Conservation (phyloP, 495 filamentous ascomycete genomes). For the Lophiotrema nucula region DNA sequence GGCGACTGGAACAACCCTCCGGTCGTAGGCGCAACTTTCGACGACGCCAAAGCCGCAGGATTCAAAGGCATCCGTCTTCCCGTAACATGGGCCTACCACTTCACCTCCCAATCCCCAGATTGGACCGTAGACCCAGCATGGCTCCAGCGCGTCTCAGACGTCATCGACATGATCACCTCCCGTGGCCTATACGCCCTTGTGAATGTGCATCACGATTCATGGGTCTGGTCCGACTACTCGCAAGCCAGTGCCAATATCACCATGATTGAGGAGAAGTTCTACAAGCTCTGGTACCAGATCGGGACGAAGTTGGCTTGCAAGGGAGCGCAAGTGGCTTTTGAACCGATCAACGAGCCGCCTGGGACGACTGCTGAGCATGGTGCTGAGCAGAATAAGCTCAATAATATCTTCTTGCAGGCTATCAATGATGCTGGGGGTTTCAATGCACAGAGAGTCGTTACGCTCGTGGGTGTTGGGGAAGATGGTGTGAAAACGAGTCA, state of each 20-base stretch:
- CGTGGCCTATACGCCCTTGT: constrained; percentile 54
- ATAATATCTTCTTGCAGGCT: constrained; percentile 57
- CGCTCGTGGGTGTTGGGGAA: constrained; percentile 52
- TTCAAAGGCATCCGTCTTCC: constrained; percentile 62
- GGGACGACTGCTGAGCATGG: constrained; percentile 53
- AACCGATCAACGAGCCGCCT: constrained; percentile 61
- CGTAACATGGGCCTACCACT: constrained; percentile 62
- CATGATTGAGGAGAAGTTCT: constrained; percentile 57
- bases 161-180: constrained; percentile 56
- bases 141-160: constrained; percentile 60
- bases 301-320: constrained; percentile 56
- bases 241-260: constrained; percentile 48
- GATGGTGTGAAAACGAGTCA: constrained; percentile 54
- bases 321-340: constrained; percentile 55
- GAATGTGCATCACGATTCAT: constrained; percentile 62
- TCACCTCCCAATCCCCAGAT: constrained; percentile 49
- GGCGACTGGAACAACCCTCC: constrained; percentile 60
- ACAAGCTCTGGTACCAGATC: constrained; percentile 60
- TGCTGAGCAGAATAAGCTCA: constrained; percentile 54
- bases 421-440: constrained; percentile 56
- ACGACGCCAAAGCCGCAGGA: constrained; percentile 52
- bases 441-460: constrained; percentile 58
- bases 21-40: constrained; percentile 51
- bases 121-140: constrained; percentile 56
- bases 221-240: constrained; percentile 60